Evolutionary conservation across 768 basidiomycete species (phyloP), one percentile per base, ranked within the genome.

Genomic region (Boletus edulis): DNA sequence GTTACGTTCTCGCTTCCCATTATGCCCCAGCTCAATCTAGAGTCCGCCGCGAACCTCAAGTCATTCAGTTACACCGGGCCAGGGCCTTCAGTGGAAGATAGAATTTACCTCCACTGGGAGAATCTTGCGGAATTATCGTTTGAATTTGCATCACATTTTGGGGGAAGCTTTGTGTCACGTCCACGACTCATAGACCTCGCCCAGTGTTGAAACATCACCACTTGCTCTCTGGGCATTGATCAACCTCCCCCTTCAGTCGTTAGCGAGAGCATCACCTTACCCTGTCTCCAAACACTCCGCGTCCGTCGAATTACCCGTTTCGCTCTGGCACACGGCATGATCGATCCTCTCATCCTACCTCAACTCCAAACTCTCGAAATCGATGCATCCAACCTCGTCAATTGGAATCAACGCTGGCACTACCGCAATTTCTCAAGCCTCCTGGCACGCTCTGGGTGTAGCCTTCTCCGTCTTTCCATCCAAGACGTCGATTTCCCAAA

Each of bases 401-500:
- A 12, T 13, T 34, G 35, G 48, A 24, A 44, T 13, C 2, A 22
- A 14, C 34, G 5, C 2, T 60, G 65, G 65, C 58, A 67, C 15
- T 14, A 43, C 12, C 52, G 20, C n/a, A 46, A 37, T 14, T 62
- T 67, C 48, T 62, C 57, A 11, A 18, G 27, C 18, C 65, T 65
- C 22, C 43, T 67, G 54, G 12, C 27, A 8, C 59, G 65, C 17
- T 67, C 65, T 0, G 17, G 12, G 24, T 59, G 62, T 31, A 8
- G 20, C 4, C 63, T 67, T 20, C 53, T 43, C 40, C 49, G n/a
- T 6, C 55, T 62, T 7, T 58, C 60, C 20, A 59, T 65, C 20
- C 46, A 35, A 37, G 58, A 60, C 10, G 54, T 68, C 13, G 17
- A 58, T 31, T 61, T 67, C 49, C 48, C 67, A 10, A 57, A 58